Evolutionary conservation across 2,329 filamentous ascomycete species (phyloP), one percentile per base, ranked within the genome.

Genomic region (Rosellinia necatrix): DNA sequence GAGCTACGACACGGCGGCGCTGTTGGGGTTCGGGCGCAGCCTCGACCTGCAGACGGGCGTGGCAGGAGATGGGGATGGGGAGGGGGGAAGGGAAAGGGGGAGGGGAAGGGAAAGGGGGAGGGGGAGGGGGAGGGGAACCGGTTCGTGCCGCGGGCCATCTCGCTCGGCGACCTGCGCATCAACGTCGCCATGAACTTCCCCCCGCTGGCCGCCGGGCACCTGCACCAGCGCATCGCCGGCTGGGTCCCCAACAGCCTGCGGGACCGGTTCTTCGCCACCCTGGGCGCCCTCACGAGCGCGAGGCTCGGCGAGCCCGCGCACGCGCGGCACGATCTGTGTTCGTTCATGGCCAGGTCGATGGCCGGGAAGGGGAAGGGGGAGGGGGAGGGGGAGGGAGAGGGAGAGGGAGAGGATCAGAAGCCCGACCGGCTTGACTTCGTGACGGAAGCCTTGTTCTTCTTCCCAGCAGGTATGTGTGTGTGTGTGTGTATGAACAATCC

Each of bases 361-460:
- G 22, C n/a, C n/a, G n/a, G n/a, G n/a, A n/a, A n/a, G n/a, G 19
- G 12, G 17, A 22, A 40, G 15, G 17, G 37, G 17, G 10, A 40
- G 8, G 6, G 24, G 21, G 2, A 24, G 17, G 37, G 19, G 37
- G 6, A 19, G 24, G 19, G 15, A 40, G 37, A 40, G 13, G 21
- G 37, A 24, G 37, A n/a, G n/a, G n/a, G n/a, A n/a, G n/a, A n/a
- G n/a, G n/a, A n/a, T n/a, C n/a, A 6, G 25, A 46, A 17, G 21
- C 29, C 4, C 22, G 47, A 21, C 3, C 47, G 10, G n/a, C 15
- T 10, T 30, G 25, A 46, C 12, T 24, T 37, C 21, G 17, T 25
- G 9, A 40, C 42, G 12, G 50, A 53, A 32, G 42, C 46, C 15
- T 15, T 49, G 6, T 47, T 34, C 22, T 49, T 49, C 15, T 40